Base-by-base conservation (phyloP, 2,329 filamentous ascomycete genomes). In the Ilyonectria robusta region DNA sequence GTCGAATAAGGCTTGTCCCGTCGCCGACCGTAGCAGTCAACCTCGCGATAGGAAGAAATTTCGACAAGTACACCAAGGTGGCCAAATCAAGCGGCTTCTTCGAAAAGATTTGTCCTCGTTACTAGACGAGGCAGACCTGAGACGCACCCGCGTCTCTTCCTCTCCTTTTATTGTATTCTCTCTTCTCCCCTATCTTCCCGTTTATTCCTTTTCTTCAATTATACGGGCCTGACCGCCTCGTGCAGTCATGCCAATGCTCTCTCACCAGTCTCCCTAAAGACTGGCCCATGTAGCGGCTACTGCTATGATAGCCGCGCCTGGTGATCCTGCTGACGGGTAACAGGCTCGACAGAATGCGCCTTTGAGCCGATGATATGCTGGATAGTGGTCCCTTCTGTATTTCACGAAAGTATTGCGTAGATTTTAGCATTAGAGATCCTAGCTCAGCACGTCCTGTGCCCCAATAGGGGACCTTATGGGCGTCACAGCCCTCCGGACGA, bases 251-350 rank as follows among this genome's bases (percentile, higher is more conserved):
- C 50, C 48, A 33, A 35, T 44, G 19, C 57, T 23, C 59, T 53
- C 37, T 54, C 5, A 31, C 51, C 42, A 48, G 29, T 31, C 42
- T 51, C 40, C 5, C 19, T 6, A 29, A 6, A 21, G 19, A 42
- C 23, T 57, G 26, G 9, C 57, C 29, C 42, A n/a, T 23, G 11
- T 35, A 59, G 13, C 56, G 50, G 44, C 62, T 55, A 35, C 21
- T 42, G 15, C 53, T 55, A 15, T 55, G 26, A 31, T 42, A 37
- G 55, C 62, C 40, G 37, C 31, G 46, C 62, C 55, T 65, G 29
- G 62, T 48, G 17, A 47, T 48, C 59, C 51, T 51, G 58, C 62
- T 65, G 62, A 59, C 62, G 62, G 62, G 62, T 55, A 59, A 55
- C 50, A 50, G 50, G 58, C 47, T 55, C 47, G 35, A 54, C 40